Percentiles rank a stretch among this genome's conserved stretches.
phyloP scores from a whole-genome alignment of 495 filamentous ascomycete genomes.

The Neurospora sp. region DNA sequence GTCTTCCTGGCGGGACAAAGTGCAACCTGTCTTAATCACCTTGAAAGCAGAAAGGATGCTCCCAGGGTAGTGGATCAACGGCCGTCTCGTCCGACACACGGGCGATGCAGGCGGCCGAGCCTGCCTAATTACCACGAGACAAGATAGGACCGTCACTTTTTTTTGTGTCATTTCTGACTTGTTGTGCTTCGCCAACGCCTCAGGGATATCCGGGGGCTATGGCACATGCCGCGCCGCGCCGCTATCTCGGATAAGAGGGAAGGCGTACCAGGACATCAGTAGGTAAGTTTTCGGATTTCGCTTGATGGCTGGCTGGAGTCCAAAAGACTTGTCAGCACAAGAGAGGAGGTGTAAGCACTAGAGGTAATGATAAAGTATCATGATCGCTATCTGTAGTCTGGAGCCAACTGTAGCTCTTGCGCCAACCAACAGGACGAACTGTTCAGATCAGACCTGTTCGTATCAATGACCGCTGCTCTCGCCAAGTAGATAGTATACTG shows the following conservation, averaged over 20 bases:
- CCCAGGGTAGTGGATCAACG: neutral
- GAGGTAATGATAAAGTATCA: neutral
- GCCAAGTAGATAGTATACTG: neutral
- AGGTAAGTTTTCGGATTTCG: neutral
- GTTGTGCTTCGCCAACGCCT: neutral
- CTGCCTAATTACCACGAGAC: neutral
- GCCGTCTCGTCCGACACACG: neutral
- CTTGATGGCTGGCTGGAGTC: neutral
- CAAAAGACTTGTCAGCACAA: neutral
- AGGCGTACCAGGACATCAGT: neutral
- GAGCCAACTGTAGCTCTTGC: neutral
- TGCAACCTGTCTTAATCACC: neutral
- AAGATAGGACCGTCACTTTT: neutral
- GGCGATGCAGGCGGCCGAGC: neutral
- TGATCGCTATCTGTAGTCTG: neutral
- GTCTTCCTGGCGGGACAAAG: neutral
- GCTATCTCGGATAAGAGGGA: neutral
- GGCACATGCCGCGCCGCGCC: neutral
- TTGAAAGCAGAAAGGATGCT: neutral
- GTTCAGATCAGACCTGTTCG: neutral
- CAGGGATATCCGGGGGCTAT: neutral
- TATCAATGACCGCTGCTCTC: neutral
- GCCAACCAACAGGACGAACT: neutral
- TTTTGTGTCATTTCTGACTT: neutral
- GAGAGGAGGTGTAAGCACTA: neutral